Base-by-base conservation (phyloP, 2,329 filamentous ascomycete genomes). In the Calonectria leucothoes region DNA sequence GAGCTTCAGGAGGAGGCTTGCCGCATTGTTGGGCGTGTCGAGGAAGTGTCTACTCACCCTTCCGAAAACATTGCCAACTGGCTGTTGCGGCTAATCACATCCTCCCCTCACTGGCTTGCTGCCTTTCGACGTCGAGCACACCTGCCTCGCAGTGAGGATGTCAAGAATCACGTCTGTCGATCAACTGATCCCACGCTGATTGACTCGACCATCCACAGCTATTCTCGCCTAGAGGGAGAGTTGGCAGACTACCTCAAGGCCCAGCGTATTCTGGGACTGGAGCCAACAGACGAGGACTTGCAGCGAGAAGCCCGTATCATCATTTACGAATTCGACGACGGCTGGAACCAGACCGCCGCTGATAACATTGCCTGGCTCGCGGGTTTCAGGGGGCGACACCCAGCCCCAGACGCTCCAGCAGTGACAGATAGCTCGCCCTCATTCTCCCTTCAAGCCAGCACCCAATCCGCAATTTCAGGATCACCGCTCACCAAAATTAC, bases 341-440 rank as follows among this genome's bases (percentile, higher is more conserved):
- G 87, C 12, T 92, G 91, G 90, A 92, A 92, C 75, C 91, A 92
- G 78, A 93, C 91, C 1, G 88, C 88, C 0, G 89, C 90, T 4
- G 91, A 93, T 75, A 90, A 91, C 73, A 75, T 83, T 3, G 81
- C 85, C 4, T 92, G 90, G 88, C 84, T 93, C 1, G 81, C 83
- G 4, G 83, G 86, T 15, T 93, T 93, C 82, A 89, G 86, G 72
- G 81, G 84, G 49, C 86, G 89, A 64, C 87, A 91, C 74, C 73
- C 82, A 64, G 67, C 79, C 29, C 67, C 77, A 3, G 70, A 72
- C 5, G 45, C 42, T 17, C 55, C 51, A 45, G 15, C 57, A 33
- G 64, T 64, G 33, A 76, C 71, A 20, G 73, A 79, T 27, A 79
- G 70, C 67, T 81, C 80, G 15, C 78, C 80, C 10, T 71, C 76